Evolutionary conservation across 257 asterid genomes (phyloP), one percentile per base, ranked within the genome.

Genomic region (Fraxinus cuspidata): DNA sequence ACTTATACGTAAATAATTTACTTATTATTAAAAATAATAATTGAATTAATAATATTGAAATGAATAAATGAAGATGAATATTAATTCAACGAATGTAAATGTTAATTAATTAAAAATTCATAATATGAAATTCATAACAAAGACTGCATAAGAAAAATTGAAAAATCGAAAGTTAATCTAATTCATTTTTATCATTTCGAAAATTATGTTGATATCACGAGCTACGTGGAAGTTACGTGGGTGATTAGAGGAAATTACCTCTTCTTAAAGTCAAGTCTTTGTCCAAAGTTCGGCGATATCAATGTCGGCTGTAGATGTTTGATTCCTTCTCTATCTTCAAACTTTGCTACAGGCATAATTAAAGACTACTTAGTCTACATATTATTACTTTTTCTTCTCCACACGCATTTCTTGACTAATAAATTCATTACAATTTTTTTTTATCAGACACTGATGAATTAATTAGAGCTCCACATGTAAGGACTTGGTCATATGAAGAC

Each of bases 401-500:
- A 75, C 81, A 79, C 77, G 82, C 87, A 83, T 72, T 81, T 76
- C 29, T 84, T 84, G 82, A 84, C 81, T 76, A 72, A 66, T 70
- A 29, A 29, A 29, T n/a, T 77, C 51, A 72, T 53, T 42, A 37
- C 42, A 7, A 37, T 38, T 38, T 10, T 34, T 5, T 29, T 37
- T 37, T 37, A 37, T 7, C 40, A 34, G 37, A 37, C 40, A 7
- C 40, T 7, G 0, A 37, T 37, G 64, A 53, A 18, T 19, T 9
- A 1, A 53, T 1, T 53, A n/a, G 3, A 53, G 28, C 6, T 18
- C 51, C 58, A 72, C 68, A 19, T 49, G 35, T 8, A 32, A 3
- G 5, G 83, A 78, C 81, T 72, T 38, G 10, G 44, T 38, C 44
- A 9, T 38, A 8, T 9, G 44, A 8, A 38, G 44, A 38, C 0